These are phyloP conservation scores for Fabrea salina DNA, from an alignment of 169 alveolate genomes.

Conservation along the genomic window DNA sequence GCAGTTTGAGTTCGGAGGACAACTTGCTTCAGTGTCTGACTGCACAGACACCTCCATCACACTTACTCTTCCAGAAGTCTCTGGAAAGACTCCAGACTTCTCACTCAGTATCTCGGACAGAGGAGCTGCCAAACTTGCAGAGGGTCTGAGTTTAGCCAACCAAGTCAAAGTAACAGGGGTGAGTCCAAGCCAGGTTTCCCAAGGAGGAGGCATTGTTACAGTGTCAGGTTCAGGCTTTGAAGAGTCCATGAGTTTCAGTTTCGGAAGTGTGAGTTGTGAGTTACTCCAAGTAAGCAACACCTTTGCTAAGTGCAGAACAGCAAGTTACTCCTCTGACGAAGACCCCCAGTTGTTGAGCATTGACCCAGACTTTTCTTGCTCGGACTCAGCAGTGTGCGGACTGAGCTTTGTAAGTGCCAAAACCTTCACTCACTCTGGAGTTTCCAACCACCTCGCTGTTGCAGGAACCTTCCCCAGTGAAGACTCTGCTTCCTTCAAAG, in stretches of 20 bases:
- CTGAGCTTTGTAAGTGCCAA: not conserved
- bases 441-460: not conserved
- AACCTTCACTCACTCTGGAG: not conserved
- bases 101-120: not conserved
- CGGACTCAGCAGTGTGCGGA: conserved; percentile 3
- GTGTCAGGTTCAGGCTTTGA: conserved; percentile 27
- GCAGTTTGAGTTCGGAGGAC: not conserved
- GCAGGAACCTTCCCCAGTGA: conserved; percentile 5
- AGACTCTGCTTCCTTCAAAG: not conserved
- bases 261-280: not conserved
- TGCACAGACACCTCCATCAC: not conserved
- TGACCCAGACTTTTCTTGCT: not conserved
- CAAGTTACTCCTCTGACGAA: not conserved
- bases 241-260: not conserved
- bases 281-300: not conserved
- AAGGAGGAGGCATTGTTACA: not conserved
- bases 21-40: not conserved
- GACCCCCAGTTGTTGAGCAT: not conserved
- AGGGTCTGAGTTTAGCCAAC: not conserved
- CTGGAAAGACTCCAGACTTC: not conserved
- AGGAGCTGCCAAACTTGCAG: conserved; percentile 10
- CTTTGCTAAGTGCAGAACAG: not conserved
- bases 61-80: not conserved
- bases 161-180: not conserved
- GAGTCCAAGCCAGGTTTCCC: not conserved